Conservation (phyloP, 208 protist genomes). For the Naegleria lovaniensis region DNA sequence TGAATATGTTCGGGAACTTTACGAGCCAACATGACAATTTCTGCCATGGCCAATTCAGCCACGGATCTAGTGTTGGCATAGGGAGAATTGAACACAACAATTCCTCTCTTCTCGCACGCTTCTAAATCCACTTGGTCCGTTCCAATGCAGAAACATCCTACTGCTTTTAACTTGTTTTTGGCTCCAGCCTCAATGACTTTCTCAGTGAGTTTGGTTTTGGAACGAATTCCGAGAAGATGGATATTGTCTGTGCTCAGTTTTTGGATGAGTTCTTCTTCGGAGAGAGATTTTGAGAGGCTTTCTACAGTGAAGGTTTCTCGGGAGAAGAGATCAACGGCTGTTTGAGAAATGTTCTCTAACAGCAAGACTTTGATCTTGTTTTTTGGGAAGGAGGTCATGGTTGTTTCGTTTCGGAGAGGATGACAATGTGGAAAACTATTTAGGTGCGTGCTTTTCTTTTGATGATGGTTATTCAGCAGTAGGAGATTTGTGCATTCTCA, state of each 20-base stretch:
- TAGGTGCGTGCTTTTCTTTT: no score
- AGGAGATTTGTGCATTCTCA: no score
- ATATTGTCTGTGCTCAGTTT: constrained; percentile 61
- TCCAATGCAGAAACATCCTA: constrained; percentile 90
- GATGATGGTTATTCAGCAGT: no score
- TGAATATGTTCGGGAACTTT: constrained; percentile 70
- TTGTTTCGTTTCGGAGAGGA: no score
- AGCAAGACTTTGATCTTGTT: constrained; percentile 66
- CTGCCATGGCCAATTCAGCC: constrained; percentile 78
- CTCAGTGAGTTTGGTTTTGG: constrained; percentile 72
- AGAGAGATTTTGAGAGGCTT: constrained; percentile 51
- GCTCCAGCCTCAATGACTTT: constrained; percentile 60
- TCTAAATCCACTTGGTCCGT: constrained; percentile 84
- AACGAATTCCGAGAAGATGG: constrained; percentile 78
- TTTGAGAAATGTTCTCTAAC: constrained; percentile 70
- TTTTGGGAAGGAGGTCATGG: constrained; percentile 45
- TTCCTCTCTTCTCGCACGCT: constrained; percentile 57
- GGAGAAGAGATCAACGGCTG: constrained; percentile 65
- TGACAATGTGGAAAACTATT: no score
- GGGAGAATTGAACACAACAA: constrained; percentile 88
- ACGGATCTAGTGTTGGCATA: constrained; percentile 86
- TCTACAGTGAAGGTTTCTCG: constrained; percentile 70
- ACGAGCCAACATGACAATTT: constrained; percentile 76
- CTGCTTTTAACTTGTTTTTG: constrained; percentile 59
- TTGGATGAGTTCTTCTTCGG: constrained; percentile 60